Conservation (phyloP, 768 basidiomycete genomes). For the Boletus fagicola region DNA sequence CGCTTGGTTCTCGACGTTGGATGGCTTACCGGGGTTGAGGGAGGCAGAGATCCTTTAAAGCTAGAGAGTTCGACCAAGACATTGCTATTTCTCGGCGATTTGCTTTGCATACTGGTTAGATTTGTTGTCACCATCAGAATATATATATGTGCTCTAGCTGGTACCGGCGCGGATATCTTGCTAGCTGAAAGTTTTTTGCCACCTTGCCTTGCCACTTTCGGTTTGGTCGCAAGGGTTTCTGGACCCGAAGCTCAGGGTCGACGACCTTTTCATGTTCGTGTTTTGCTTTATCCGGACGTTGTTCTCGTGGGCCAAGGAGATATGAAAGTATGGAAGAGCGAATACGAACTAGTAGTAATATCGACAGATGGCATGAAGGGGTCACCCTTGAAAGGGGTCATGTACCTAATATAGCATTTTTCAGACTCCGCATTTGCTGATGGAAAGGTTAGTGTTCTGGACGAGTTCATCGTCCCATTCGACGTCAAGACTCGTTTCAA, state of each 20-base stretch:
- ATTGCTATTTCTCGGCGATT: background rate
- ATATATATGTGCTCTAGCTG: background rate
- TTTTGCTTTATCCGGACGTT: background rate
- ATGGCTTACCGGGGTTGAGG: slow-evolving; percentile 9
- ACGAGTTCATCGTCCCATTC: slow-evolving; percentile 32
- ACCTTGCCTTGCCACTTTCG: background rate
- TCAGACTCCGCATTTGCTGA: slow-evolving; percentile 22
- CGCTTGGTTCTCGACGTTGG: slow-evolving; percentile 1
- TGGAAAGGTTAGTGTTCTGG: slow-evolving; percentile 4
- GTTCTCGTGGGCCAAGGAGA: background rate
- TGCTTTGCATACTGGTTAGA: background rate
- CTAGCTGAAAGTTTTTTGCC: background rate
- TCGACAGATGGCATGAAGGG: background rate
- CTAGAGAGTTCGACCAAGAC: background rate
- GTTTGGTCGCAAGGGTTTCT: background rate
- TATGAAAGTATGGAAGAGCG: background rate
- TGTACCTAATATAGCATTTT: slow-evolving; percentile 12
- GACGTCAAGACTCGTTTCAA: slow-evolving; percentile 38
- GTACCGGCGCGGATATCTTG: background rate
- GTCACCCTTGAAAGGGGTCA: slow-evolving; percentile 3
- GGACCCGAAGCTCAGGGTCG: background rate
- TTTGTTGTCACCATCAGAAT: background rate
- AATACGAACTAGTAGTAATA: background rate
- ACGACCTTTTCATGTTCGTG: background rate
- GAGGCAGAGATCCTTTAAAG: slow-evolving; percentile 5